A percentile compares a stretch with the other conserved stretches of the same genome.
Evolutionary conservation across 2,329 filamentous ascomycete genomes (phyloP).

Genomic region (Dissoconium aciculare): DNA sequence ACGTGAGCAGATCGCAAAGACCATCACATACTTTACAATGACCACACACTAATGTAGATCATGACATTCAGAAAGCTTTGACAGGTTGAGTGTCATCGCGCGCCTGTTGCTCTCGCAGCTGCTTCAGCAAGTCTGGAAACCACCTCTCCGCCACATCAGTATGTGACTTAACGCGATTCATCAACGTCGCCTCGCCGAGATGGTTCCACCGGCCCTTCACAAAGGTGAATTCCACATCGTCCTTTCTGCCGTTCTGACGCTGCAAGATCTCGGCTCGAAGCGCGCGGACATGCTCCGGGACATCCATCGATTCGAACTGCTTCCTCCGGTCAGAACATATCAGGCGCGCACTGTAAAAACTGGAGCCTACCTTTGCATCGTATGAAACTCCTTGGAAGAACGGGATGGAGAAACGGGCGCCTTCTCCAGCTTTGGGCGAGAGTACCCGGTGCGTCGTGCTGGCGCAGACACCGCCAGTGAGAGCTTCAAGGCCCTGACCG

Average conservation of each 20-base stretch:
- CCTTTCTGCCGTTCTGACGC: slow-evolving; percentile 41
- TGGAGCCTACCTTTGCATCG: neutral
- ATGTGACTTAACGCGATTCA: slow-evolving; percentile 76
- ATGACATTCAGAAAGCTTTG: no score
- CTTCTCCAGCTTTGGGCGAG: slow-evolving; percentile 53
- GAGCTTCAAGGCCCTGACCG: slow-evolving; percentile 71
- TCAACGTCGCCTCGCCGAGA: slow-evolving; percentile 67
- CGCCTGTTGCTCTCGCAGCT: slow-evolving; percentile 29
- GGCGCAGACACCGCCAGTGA: slow-evolving; percentile 70
- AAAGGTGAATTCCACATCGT: slow-evolving; percentile 81
- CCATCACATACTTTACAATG: no score
- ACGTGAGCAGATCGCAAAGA: no score
- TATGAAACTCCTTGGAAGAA: slow-evolving; percentile 54
- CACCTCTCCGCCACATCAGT: slow-evolving; percentile 73
- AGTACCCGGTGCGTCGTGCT: slow-evolving; percentile 71
- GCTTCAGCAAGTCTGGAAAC: slow-evolving; percentile 32
- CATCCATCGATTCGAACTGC: slow-evolving; percentile 61
- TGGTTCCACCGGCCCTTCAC: slow-evolving; percentile 50
- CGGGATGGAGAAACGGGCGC: slow-evolving; percentile 63
- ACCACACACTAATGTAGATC: no score
- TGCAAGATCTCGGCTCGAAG: slow-evolving; percentile 46
- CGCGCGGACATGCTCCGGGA: slow-evolving; percentile 47
- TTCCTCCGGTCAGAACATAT: neutral
- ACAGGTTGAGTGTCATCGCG: no score
- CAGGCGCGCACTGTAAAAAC: neutral